Evolutionary conservation across 2,329 filamentous ascomycete genomes (phyloP).

Genomic region (Apiospora sp.): DNA sequence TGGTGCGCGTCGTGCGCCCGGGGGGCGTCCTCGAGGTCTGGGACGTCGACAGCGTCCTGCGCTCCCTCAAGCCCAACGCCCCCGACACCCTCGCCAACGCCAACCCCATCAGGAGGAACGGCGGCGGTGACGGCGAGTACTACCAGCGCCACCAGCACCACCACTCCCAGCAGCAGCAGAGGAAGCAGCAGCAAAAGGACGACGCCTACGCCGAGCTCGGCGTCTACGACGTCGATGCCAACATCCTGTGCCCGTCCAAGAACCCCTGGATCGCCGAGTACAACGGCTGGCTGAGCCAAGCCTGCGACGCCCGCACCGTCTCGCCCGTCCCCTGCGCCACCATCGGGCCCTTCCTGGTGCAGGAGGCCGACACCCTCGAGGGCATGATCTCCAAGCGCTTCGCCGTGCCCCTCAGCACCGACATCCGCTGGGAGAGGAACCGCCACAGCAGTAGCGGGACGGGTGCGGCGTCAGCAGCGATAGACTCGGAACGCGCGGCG

Average conservation of each 20-base stretch:
- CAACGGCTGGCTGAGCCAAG: conserved; percentile 66
- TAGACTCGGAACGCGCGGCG: conserved; percentile 33
- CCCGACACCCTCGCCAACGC: not conserved
- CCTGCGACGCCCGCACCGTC: conserved; percentile 62
- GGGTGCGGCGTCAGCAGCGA: not conserved
- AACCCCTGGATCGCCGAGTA: conserved; percentile 67
- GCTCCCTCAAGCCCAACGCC: conserved; percentile 51
- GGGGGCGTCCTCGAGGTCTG: conserved; percentile 70
- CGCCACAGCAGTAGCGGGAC: not conserved
- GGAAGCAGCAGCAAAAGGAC: conserved; percentile 2
- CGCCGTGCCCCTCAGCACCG: conserved; percentile 45
- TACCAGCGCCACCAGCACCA: conserved; percentile 38
- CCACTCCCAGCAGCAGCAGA: conserved; percentile 60
- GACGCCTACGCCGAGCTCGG: conserved; percentile 22
- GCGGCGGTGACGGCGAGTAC: not conserved
- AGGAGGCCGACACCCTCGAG: conserved; percentile 59
- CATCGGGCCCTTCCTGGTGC: conserved; percentile 64
- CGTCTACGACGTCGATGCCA: conserved; percentile 53
- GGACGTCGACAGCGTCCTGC: conserved; percentile 69
- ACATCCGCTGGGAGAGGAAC: conserved; percentile 26
- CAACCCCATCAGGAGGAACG: not conserved
- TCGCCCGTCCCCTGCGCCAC: conserved; percentile 65
- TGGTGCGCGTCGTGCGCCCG: conserved; percentile 64
- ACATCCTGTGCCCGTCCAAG: conserved; percentile 67
- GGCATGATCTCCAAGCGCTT: conserved; percentile 64